Evolutionary conservation across 495 filamentous ascomycete genomes (phyloP).

Genomic region (Trichoderma gamsii): DNA sequence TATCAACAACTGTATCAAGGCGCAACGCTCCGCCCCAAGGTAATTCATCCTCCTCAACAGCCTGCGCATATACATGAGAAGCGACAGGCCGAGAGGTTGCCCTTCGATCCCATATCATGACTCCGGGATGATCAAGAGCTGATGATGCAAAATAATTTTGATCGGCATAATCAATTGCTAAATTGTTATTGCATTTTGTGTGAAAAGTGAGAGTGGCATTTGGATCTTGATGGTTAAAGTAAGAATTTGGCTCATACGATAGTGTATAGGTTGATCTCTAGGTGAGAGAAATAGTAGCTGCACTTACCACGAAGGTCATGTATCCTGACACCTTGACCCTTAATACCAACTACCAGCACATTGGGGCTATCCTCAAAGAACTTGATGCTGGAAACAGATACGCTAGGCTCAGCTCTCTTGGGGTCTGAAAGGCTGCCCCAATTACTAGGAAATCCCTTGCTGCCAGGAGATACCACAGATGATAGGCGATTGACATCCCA

Average conservation of each 20-base stretch:
- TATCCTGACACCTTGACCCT: constrained; percentile 77
- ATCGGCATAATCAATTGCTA: constrained; percentile 83
- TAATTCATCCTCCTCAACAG: constrained; percentile 42
- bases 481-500: constrained; percentile 78
- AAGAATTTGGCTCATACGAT: constrained; percentile 20
- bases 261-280: constrained; percentile 1
- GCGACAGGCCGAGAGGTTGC: constrained; percentile 47
- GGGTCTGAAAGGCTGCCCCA: constrained; percentile 49
- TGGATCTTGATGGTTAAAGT: constrained; percentile 36
- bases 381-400: constrained; percentile 82
- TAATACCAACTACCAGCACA: constrained; percentile 73
- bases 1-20: constrained; percentile 56
- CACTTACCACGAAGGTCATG: constrained; percentile 79
- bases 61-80: constrained; percentile 40
- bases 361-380: constrained; percentile 86
- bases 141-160: constrained; percentile 93
- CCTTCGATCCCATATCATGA: constrained; percentile 88
- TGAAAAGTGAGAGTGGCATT: constrained; percentile 53
- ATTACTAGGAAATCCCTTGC: constrained; percentile 33
- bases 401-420: constrained; percentile 69
- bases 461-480: constrained; percentile 32
- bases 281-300: neutral
- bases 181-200: constrained; percentile 81
- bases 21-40: constrained; percentile 59
- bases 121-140: constrained; percentile 57